phyloP scores from a whole-genome alignment of 768 basidiomycete genomes.

The Leccinum imitatum region DNA sequence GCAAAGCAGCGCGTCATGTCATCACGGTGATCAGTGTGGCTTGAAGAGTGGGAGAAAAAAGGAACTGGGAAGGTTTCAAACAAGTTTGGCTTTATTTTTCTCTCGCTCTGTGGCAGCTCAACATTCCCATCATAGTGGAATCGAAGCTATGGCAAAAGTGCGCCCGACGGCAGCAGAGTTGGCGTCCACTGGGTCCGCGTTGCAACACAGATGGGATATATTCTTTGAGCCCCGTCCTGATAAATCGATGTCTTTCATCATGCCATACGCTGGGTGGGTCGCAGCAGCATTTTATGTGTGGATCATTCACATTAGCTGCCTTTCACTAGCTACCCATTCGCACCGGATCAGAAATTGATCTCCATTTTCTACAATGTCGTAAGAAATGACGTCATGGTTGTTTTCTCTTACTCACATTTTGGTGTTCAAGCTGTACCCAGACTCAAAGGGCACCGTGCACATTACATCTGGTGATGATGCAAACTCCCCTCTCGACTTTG shows the following conservation, averaged over 20 bases:
- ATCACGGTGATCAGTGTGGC: conserved; percentile 22
- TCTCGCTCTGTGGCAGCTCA: not conserved
- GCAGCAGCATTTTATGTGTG: not conserved
- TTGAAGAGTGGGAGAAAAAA: conserved; percentile 32
- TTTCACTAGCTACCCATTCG: conserved; percentile 27
- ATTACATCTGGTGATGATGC: conserved; percentile 43
- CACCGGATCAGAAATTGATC: conserved; percentile 29
- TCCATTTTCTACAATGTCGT: conserved; percentile 35
- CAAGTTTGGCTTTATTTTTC: conserved; percentile 40
- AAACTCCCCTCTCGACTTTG: conserved; percentile 44
- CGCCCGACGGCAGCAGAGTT: not conserved
- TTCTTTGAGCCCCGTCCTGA: conserved; percentile 52
- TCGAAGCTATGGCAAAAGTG: conserved; percentile 2
- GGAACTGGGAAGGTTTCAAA: conserved; percentile 52
- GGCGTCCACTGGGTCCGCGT: not conserved
- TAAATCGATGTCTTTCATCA: conserved; percentile 52
- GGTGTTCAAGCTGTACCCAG: conserved; percentile 40
- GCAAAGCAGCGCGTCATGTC: not conserved
- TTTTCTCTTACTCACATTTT: not conserved
- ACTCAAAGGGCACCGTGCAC: conserved; percentile 47
- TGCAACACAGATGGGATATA: conserved; percentile 35
- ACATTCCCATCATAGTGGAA: not conserved
- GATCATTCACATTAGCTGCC: not conserved
- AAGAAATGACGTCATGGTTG: not conserved
- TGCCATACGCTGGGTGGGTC: conserved; percentile 41